Base-by-base conservation (phyloP, 257 asterid species). In the Solanum tarapatanum region DNA sequence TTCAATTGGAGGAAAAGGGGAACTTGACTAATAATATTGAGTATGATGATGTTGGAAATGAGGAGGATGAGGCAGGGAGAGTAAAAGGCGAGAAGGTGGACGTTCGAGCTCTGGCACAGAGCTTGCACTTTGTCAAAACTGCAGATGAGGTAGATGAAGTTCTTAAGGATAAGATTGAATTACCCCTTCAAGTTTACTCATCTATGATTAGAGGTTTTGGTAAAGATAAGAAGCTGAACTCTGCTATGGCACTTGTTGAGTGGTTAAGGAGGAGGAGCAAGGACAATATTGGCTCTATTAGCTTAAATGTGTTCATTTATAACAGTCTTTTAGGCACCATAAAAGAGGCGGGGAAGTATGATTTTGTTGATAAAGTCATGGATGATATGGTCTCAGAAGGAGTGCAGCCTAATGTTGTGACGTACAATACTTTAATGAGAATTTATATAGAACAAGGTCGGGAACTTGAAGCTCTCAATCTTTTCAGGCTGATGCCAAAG, bases 181-280 rank as follows among this genome's bases (percentile, higher is more conserved):
- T 95, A 24, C 99, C 99, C 7, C 97, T 97, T 88, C 99, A 93
- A 87, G 98, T 97, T 24, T 97, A 90, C 86, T 97, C 98, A 2
- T 90, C 98, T 48, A 87, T 95, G 35, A 94, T 97, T 86, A 92
- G 94, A 90, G 91, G 95, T 69, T 92, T 97, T 66, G 99, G 99
- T 51, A 97, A 93, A 33, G 96, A 97, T 5, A 93, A 92, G 90
- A 93, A 88, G 91, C 80, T 94, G 26, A 91, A 92, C 17, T 76
- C 94, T 4, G 98, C 94, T 0, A 82, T 96, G 92, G 96, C 96
- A 86, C 92, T 96, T 64, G 94, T 92, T n/a, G 92, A 94, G 85
- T 97, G 99, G 99, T 97, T 97, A 36, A 94, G 91, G 93, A 92
- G 92, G 87, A 93, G 89, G 91, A 92, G 92, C 84, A 90, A 88